Conservation (phyloP, 345 rosid genomes). For the Heritiera littoralis region DNA sequence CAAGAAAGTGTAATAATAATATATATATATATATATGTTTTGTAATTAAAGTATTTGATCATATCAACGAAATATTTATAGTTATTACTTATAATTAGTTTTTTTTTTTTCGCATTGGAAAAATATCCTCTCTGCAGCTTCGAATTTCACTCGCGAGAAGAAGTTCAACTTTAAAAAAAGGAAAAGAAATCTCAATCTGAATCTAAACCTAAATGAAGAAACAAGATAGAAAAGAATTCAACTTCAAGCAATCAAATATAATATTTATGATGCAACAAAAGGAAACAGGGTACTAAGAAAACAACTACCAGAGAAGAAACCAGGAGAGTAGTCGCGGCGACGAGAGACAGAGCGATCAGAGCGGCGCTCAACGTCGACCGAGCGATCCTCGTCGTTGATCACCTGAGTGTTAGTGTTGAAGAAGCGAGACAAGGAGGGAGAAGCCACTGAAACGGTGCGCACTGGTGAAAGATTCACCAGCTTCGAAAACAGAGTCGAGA, state of each 20-base stretch:
- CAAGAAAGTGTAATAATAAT: too few relatives aligned
- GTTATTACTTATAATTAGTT: too few relatives aligned
- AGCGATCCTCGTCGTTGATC: constrained; percentile 7
- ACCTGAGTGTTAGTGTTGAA: constrained; percentile 43
- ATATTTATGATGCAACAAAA: not conserved
- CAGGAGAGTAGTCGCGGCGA: constrained; percentile 30
- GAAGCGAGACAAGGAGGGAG: constrained; percentile 33
- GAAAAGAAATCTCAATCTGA: too few relatives aligned
- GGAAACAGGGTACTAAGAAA: constrained; percentile 7
- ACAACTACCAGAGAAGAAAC: constrained; percentile 46
- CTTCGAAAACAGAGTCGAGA: constrained; percentile 29
- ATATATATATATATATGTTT: too few relatives aligned
- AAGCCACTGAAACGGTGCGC: constrained; percentile 20
- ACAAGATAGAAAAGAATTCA: too few relatives aligned
- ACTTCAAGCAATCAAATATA: not conserved
- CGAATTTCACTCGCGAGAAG: too few relatives aligned
- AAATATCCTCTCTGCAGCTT: too few relatives aligned
- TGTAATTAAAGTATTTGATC: too few relatives aligned
- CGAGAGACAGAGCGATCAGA: constrained; percentile 36
- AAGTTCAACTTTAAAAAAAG: too few relatives aligned
- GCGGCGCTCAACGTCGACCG: constrained; percentile 23
- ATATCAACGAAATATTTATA: too few relatives aligned
- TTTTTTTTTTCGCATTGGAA: too few relatives aligned
- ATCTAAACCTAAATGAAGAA: too few relatives aligned
- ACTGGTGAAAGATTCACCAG: constrained; percentile 18